Evolutionary conservation across 768 basidiomycete genomes (phyloP).

Genomic region (Termitomyces bulborhizus): DNA sequence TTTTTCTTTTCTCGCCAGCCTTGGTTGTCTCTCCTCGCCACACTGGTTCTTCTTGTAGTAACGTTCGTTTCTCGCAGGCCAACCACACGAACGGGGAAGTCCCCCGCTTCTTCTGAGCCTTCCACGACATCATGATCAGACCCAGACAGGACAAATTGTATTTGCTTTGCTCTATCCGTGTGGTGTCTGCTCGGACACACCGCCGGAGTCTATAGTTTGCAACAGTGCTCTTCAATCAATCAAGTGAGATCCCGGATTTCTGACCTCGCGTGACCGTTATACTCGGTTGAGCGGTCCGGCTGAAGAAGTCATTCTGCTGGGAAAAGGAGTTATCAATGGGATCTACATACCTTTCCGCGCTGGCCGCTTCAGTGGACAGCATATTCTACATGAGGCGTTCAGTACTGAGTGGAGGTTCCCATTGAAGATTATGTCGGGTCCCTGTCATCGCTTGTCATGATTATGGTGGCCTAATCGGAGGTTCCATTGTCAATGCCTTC

Average conservation of each 20-base stretch:
- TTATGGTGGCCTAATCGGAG: slow-evolving; percentile 37
- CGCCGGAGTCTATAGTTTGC: neutral
- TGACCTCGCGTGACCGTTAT: neutral
- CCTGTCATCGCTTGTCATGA: neutral
- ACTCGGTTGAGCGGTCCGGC: neutral
- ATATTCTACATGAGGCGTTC: slow-evolving; percentile 27
- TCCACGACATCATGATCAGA: neutral
- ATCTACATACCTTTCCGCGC: no score
- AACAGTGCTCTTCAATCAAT: neutral
- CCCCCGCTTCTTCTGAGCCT: neutral
- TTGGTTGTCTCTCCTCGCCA: slow-evolving; percentile 29
- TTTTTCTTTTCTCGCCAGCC: slow-evolving; percentile 18
- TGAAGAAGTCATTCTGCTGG: neutral
- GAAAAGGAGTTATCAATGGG: no score
- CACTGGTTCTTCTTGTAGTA: slow-evolving; percentile 20
- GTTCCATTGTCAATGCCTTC: slow-evolving; percentile 38
- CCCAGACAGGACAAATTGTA: neutral
- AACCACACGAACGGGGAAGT: neutral
- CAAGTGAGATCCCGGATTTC: neutral
- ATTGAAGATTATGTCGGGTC: neutral
- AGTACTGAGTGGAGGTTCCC: neutral
- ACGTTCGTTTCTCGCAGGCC: slow-evolving; percentile 10
- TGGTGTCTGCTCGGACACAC: neutral
- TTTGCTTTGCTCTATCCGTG: neutral
- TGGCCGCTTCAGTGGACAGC: slow-evolving; percentile 40